These are phyloP conservation scores for Aspergillus novofumigatus DNA, from an alignment of 2,329 filamentous ascomycete species.

Conservation along the genomic window DNA sequence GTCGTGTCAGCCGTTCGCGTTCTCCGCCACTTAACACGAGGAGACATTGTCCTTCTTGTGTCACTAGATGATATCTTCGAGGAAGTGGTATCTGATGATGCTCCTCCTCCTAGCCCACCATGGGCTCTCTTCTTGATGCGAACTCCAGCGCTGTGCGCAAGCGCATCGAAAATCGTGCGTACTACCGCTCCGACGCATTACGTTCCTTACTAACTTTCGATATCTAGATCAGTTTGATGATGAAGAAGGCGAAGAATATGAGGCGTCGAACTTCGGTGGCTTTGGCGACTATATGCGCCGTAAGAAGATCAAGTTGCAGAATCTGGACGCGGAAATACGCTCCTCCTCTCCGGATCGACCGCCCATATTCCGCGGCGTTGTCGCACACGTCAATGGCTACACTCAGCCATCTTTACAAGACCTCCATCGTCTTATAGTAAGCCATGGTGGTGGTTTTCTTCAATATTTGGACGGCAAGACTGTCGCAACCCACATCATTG, in stretches of 20 bases:
- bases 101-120: slow-evolving; percentile 31
- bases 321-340: slow-evolving; percentile 79
- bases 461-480: slow-evolving; percentile 96
- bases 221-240: slow-evolving; percentile 64
- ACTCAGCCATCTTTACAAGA: slow-evolving; percentile 90
- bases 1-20: slow-evolving; percentile 5
- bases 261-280: slow-evolving; percentile 78
- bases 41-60: not conserved
- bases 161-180: slow-evolving; percentile 56
- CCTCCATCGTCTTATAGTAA: slow-evolving; percentile 81
- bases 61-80: not conserved
- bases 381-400: slow-evolving; percentile 91
- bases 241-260: slow-evolving; percentile 88
- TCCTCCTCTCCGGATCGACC: slow-evolving; percentile 66
- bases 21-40: not conserved
- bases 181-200: not conserved
- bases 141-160: slow-evolving; percentile 59
- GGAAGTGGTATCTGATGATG: slow-evolving; percentile 13
- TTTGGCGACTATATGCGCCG: slow-evolving; percentile 89
- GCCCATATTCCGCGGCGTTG: slow-evolving; percentile 83
- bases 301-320: slow-evolving; percentile 97
- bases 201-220: slow-evolving; percentile 8
- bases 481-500: slow-evolving; percentile 91
- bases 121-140: slow-evolving; percentile 60
- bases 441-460: slow-evolving; percentile 89